Evolutionary conservation across 805 yeast species (phyloP).

Genomic region (Ogataea populi-albae): DNA sequence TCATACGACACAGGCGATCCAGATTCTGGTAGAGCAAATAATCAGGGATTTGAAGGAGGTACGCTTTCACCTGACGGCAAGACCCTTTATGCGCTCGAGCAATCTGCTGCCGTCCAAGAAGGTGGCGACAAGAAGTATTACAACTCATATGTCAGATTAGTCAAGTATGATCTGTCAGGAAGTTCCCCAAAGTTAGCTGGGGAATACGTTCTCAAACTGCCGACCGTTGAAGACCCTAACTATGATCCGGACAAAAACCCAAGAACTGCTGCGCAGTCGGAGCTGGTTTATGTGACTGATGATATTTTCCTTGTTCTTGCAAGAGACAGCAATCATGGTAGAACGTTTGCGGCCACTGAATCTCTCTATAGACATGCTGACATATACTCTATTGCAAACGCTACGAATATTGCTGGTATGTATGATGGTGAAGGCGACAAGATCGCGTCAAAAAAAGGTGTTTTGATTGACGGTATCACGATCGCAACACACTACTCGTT

Average conservation of each 20-base stretch:
- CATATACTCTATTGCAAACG: constrained; percentile 26
- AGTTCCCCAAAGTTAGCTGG: constrained; percentile 22
- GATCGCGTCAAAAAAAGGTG: constrained; percentile 28
- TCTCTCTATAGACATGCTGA: constrained; percentile 30
- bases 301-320: constrained; percentile 30
- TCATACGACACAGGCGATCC: constrained; percentile 22
- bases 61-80: constrained; percentile 32
- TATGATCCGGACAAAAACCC: constrained; percentile 22
- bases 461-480: constrained; percentile 20
- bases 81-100: constrained; percentile 25
- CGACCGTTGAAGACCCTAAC: constrained; percentile 25
- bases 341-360: constrained; percentile 21
- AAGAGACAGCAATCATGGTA: constrained; percentile 29
- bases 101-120: constrained; percentile 32
- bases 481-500: constrained; percentile 29
- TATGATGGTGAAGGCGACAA: constrained; percentile 28
- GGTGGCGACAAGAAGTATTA: constrained; percentile 29
- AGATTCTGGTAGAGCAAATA: constrained; percentile 30
- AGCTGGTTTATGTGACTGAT: constrained; percentile 27
- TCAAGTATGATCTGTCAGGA: constrained; percentile 27
- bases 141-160: constrained; percentile 23
- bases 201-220: constrained; percentile 30
- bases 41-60: constrained; percentile 34
- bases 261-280: constrained; percentile 33
- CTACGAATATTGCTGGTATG: constrained; percentile 29